Conservation (phyloP, 345 rosid genomes). For the Gossypium raimondii region DNA sequence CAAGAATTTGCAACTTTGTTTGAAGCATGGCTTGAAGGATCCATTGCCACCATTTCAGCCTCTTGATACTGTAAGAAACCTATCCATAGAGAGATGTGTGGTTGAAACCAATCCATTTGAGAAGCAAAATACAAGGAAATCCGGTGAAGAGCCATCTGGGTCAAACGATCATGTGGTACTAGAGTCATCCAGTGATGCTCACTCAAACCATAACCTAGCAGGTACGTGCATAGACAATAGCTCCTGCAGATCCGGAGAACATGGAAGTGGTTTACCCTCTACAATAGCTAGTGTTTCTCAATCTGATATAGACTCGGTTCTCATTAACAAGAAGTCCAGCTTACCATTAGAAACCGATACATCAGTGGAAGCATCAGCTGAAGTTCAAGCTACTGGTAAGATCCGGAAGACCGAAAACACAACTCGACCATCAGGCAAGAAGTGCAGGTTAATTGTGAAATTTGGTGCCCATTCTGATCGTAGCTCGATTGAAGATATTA, state of each 20-base stretch:
- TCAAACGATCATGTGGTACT: slow-evolving; percentile 25
- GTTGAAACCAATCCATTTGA: slow-evolving; percentile 33
- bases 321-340: slow-evolving; percentile 36
- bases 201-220: slow-evolving; percentile 25
- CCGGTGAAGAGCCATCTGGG: slow-evolving; percentile 24
- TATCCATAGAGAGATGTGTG: slow-evolving; percentile 28
- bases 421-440: slow-evolving; percentile 40
- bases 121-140: slow-evolving; percentile 29
- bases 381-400: slow-evolving; percentile 27
- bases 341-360: slow-evolving; percentile 27
- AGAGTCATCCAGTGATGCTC: slow-evolving; percentile 31
- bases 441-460: slow-evolving; percentile 71
- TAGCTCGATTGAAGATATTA: slow-evolving; percentile 59
- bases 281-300: slow-evolving; percentile 48
- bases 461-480: slow-evolving; percentile 61
- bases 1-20: slow-evolving; percentile 67
- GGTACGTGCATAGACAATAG: slow-evolving; percentile 35
- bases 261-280: slow-evolving; percentile 57
- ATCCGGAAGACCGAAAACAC: slow-evolving; percentile 34
- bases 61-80: slow-evolving; percentile 38
- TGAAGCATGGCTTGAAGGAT: slow-evolving; percentile 83
- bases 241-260: slow-evolving; percentile 41
- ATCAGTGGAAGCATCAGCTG: slow-evolving; percentile 29
- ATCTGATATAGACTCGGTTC: slow-evolving; percentile 48
- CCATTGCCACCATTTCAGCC: slow-evolving; percentile 83